Conservation (phyloP, 2,329 filamentous ascomycete genomes). For the Colletotrichum theobromicola region DNA sequence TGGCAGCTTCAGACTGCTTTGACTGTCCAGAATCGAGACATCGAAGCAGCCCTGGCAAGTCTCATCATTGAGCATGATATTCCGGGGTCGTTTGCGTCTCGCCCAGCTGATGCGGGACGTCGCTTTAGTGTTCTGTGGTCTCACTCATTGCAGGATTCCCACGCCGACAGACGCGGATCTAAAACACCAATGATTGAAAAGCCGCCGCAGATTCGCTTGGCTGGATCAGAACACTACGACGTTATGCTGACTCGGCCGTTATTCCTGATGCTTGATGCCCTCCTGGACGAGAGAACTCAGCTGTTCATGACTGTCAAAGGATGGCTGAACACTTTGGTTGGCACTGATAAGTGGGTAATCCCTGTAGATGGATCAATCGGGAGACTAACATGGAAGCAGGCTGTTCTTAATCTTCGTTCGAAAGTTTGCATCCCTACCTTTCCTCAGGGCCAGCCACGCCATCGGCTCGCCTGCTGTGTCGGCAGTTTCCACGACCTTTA, state of each 20-base stretch:
- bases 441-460: constrained; percentile 44
- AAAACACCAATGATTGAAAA: constrained; percentile 41
- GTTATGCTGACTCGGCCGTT: constrained; percentile 81
- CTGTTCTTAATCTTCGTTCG: constrained; percentile 65
- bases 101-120: constrained; percentile 65
- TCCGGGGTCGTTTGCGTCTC: constrained; percentile 50
- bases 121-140: constrained; percentile 82
- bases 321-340: constrained; percentile 76
- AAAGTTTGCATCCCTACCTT: constrained; percentile 61
- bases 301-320: constrained; percentile 77
- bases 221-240: constrained; percentile 68
- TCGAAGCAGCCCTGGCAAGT: constrained; percentile 78
- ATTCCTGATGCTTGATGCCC: constrained; percentile 79
- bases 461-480: constrained; percentile 27
- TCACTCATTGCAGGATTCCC: constrained; percentile 69
- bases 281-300: constrained; percentile 75
- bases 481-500: constrained; percentile 40
- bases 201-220: constrained; percentile 46
- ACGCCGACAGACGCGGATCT: constrained; percentile 44
- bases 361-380: background rate
- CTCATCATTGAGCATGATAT: constrained; percentile 66
- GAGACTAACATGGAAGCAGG: constrained; percentile 37
- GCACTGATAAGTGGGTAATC: constrained; percentile 63
- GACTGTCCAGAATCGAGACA: constrained; percentile 69
- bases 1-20: constrained; percentile 85